phyloP scores from a whole-genome alignment of 495 filamentous ascomycete species.

The Annulohypoxylon bovei region DNA sequence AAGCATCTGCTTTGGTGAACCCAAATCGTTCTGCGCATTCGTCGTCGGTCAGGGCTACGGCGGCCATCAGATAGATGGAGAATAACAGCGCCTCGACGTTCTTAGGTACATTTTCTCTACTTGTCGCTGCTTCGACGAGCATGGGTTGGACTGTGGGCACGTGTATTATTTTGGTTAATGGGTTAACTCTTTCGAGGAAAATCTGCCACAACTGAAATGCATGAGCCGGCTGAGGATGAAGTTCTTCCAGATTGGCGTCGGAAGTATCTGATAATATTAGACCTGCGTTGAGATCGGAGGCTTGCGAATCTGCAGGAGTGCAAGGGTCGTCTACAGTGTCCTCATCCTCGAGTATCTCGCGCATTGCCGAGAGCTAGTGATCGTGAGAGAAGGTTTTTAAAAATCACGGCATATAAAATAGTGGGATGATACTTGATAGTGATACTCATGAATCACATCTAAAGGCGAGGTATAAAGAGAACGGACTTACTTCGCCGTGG shows the following conservation, averaged over 20 bases:
- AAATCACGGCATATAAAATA: background rate
- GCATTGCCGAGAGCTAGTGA: conserved; percentile 56
- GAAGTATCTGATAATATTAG: conserved; percentile 48
- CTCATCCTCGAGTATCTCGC: conserved; percentile 57
- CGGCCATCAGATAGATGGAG: conserved; percentile 62
- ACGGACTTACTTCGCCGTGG: conserved; percentile 55
- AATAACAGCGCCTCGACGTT: conserved; percentile 63
- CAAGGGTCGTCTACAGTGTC: conserved; percentile 45
- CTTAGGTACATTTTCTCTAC: conserved; percentile 54
- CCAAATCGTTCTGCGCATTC: conserved; percentile 62
- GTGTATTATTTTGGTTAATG: conserved; percentile 76
- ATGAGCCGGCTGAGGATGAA: conserved; percentile 72
- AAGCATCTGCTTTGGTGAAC: conserved; percentile 52
- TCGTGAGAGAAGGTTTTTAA: conserved; percentile 17
- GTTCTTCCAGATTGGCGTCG: conserved; percentile 46
- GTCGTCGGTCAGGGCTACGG: conserved; percentile 56
- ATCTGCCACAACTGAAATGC: conserved; percentile 77
- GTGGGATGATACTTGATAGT: background rate
- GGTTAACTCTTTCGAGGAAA: conserved; percentile 73
- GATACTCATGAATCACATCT: background rate
- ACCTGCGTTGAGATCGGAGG: conserved; percentile 54
- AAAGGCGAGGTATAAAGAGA: background rate
- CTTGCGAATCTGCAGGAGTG: conserved; percentile 42
- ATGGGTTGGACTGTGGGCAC: conserved; percentile 68
- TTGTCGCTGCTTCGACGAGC: conserved; percentile 55